A percentile compares a stretch with the other conserved stretches of the same genome.
These are phyloP conservation scores for Inga laurina DNA, from an alignment of 306 rosid species.

Conservation along the genomic window DNA sequence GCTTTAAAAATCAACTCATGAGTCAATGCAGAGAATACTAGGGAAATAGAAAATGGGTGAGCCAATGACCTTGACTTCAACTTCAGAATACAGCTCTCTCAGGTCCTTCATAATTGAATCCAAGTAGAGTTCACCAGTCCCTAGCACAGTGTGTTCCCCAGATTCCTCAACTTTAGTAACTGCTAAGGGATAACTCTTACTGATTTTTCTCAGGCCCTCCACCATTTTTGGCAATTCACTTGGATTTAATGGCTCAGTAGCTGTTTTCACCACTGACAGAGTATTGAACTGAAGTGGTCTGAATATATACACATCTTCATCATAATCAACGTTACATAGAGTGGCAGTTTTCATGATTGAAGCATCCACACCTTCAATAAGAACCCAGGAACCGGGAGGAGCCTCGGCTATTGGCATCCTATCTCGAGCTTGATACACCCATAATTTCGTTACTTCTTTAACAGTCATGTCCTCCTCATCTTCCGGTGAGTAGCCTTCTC, in stretches of 20 bases:
- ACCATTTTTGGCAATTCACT: slow-evolving; percentile 99
- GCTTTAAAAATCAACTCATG: slow-evolving; percentile 15
- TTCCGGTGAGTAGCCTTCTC: slow-evolving; percentile 99
- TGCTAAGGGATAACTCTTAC: slow-evolving; percentile 98
- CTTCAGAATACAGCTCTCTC: slow-evolving; percentile 97
- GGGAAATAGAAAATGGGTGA: not conserved
- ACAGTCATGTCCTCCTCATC: slow-evolving; percentile 98
- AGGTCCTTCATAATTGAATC: slow-evolving; percentile 99
- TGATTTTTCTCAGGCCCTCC: slow-evolving; percentile 97
- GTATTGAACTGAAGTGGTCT: slow-evolving; percentile 97
- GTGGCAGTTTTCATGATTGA: slow-evolving; percentile 99
- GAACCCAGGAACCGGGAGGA: slow-evolving; percentile 96
- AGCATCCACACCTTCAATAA: slow-evolving; percentile 99
- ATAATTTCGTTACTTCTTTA: slow-evolving; percentile 91
- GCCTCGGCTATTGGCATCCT: slow-evolving; percentile 95
- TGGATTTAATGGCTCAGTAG: slow-evolving; percentile 96
- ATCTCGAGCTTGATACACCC: slow-evolving; percentile 98
- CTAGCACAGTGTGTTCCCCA: slow-evolving; percentile 95
- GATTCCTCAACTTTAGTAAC: slow-evolving; percentile 98
- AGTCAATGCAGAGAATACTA: not conserved
- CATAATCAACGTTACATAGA: slow-evolving; percentile 72
- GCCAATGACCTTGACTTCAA: slow-evolving; percentile 83
- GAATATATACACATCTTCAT: slow-evolving; percentile 88
- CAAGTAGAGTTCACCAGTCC: slow-evolving; percentile 96
- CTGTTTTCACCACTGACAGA: slow-evolving; percentile 94